Evolutionary conservation across 345 rosid species (phyloP).

Genomic region (Citrus medica): DNA sequence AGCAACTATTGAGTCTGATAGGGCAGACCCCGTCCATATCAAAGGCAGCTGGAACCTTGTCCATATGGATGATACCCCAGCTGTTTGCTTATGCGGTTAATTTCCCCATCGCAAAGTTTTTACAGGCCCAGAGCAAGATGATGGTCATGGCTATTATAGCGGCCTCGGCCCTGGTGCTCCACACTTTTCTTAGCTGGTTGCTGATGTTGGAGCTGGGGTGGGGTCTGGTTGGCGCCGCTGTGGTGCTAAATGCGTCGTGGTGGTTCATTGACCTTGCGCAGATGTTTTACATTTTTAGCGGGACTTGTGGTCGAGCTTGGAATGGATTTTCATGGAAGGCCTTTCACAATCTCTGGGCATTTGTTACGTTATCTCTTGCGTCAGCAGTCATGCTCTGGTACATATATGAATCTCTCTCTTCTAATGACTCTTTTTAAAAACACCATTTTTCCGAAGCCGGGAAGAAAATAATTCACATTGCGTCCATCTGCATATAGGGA

Average conservation of each 20-base stretch:
- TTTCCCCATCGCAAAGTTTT: slow-evolving; percentile 79
- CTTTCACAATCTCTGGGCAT: slow-evolving; percentile 67
- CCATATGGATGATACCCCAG: slow-evolving; percentile 90
- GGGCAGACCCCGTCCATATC: slow-evolving; percentile 75
- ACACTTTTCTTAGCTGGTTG: slow-evolving; percentile 67
- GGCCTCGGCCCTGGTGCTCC: slow-evolving; percentile 48
- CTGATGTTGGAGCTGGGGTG: slow-evolving; percentile 51
- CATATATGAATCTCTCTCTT: too few species aligned
- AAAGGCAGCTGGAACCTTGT: slow-evolving; percentile 57
- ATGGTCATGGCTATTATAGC: slow-evolving; percentile 79
- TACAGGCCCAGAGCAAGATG: slow-evolving; percentile 92
- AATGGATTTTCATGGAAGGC: slow-evolving; percentile 75
- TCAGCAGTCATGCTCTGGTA: slow-evolving; percentile 96
- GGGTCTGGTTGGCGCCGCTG: slow-evolving; percentile 78
- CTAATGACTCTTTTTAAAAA: too few species aligned
- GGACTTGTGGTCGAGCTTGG: slow-evolving; percentile 84
- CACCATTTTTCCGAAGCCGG: too few species aligned
- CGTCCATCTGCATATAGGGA: too few species aligned
- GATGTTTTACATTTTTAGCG: slow-evolving; percentile 58
- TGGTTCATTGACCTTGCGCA: slow-evolving; percentile 51
- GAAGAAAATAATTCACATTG: too few species aligned
- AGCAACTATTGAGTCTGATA: slow-evolving; percentile 41
- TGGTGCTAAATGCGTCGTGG: slow-evolving; percentile 73
- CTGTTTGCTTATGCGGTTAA: slow-evolving; percentile 68
- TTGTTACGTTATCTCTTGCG: slow-evolving; percentile 68